Conservation (phyloP, 1,284 basidiomycete species). For the Ustilago cynodontis region DNA sequence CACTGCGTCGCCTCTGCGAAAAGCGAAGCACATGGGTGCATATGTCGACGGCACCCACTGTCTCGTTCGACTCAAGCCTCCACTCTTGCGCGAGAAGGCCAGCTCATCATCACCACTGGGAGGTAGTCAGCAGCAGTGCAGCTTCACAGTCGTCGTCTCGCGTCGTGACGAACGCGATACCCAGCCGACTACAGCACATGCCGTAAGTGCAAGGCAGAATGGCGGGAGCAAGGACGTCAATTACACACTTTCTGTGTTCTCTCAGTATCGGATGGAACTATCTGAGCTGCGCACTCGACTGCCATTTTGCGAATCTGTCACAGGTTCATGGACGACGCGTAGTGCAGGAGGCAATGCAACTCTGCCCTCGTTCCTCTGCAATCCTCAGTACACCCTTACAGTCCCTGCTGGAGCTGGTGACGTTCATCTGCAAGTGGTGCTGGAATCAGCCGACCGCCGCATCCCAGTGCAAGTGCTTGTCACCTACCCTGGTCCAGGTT, state of each 20-base stretch:
- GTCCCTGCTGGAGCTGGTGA: conserved; percentile 9
- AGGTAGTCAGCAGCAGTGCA: conserved; percentile 6
- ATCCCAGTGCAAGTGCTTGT: conserved; percentile 81
- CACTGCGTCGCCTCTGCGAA: conserved; percentile 15
- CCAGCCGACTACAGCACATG: background rate
- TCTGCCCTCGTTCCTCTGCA: conserved; percentile 84
- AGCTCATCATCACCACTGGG: background rate
- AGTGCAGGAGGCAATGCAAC: conserved; percentile 86
- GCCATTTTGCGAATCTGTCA: conserved; percentile 41
- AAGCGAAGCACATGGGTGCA: conserved; percentile 71
- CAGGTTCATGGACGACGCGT: conserved; percentile 75
- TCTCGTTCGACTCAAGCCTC: conserved; percentile 73
- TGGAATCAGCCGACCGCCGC: conserved; percentile 76
- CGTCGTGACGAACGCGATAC: conserved; percentile 53
- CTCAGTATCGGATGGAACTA: conserved; percentile 57
- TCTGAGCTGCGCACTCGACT: conserved; percentile 39
- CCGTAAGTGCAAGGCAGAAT: conserved; percentile 1
- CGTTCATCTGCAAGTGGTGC: conserved; percentile 71
- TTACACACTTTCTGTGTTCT: conserved; percentile 76
- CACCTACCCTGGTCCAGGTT: conserved; percentile 62
- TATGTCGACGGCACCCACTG: conserved; percentile 84
- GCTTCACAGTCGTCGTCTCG: conserved; percentile 58
- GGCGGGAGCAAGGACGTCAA: conserved; percentile 29
- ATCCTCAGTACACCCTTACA: conserved; percentile 85
- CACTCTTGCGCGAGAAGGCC: conserved; percentile 4